These are phyloP conservation scores for Trichoderma arundinaceum DNA, from an alignment of 2,329 filamentous ascomycete species.

Conservation along the genomic window DNA sequence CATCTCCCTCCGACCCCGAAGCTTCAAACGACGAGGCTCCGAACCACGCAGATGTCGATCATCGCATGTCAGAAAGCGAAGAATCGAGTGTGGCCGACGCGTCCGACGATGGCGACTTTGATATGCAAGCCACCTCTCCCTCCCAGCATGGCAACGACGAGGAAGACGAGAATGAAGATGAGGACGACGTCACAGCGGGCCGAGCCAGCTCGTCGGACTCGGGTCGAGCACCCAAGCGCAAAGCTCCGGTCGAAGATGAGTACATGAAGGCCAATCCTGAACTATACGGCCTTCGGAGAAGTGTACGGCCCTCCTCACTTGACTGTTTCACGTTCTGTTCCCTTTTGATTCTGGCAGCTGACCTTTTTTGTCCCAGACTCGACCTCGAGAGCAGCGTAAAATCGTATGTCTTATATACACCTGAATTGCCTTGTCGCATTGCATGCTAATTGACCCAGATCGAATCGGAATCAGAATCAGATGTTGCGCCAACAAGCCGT, in stretches of 20 bases:
- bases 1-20: slow-evolving; percentile 52
- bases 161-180: slow-evolving; percentile 44
- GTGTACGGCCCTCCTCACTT: slow-evolving; percentile 64
- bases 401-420: slow-evolving; percentile 52
- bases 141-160: slow-evolving; percentile 53
- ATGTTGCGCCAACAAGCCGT: slow-evolving; percentile 62
- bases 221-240: slow-evolving; percentile 73
- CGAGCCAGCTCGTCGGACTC: slow-evolving; percentile 75
- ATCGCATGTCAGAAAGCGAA: slow-evolving; percentile 53
- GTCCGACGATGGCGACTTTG: slow-evolving; percentile 76
- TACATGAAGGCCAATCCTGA: slow-evolving; percentile 92
- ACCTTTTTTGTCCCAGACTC: slow-evolving; percentile 50
- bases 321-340: background rate
- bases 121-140: slow-evolving; percentile 66
- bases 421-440: slow-evolving; percentile 24
- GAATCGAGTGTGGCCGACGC: slow-evolving; percentile 60
- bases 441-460: slow-evolving; percentile 44
- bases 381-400: slow-evolving; percentile 63
- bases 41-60: slow-evolving; percentile 49
- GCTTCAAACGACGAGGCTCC: slow-evolving; percentile 48
- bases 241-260: slow-evolving; percentile 70
- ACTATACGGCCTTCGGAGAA: slow-evolving; percentile 90
- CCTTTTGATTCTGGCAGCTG: background rate
- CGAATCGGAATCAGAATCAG: slow-evolving; percentile 71
- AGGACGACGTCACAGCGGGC: slow-evolving; percentile 49